Base-by-base conservation (phyloP, 495 filamentous ascomycete species). In the Lepraria neglecta region DNA sequence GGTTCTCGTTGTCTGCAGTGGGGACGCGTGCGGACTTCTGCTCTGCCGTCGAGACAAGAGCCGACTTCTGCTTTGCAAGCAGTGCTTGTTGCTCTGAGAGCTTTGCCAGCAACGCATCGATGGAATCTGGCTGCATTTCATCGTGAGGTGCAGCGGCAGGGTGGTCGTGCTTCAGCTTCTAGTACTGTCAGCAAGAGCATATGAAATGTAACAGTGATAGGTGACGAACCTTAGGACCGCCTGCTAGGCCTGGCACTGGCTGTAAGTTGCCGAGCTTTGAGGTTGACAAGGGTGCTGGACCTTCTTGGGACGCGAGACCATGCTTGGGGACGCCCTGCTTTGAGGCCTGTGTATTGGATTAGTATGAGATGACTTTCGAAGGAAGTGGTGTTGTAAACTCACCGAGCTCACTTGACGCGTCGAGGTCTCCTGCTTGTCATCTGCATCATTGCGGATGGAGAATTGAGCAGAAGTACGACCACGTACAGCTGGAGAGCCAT, bases 41-140 rank as follows among this genome's bases (percentile, higher is more conserved):
- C 60, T 81, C 79, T 57, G 76, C 74, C 7, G 35, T 38, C 35
- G 35, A 38, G 35, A 38, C 35, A 38, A 38, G 35, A 38, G 35
- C 35, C 47, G 82, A 73, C 30, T 78, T 77, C 67, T 85, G 83
- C 60, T 81, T 80, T 57, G 76, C 74, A 50, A 83, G 72, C n/a
- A 77, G 64, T 9, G 71, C 71, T 51, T 87, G 80, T 65, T 91
- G 87, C 71, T 90, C 82, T 30, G 82, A 79, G 51, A 92, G 79
- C 67, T 83, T 84, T 9, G 86, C 79, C 62, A 88, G 76, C 30
- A 88, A 75, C 52, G 82, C 76, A 60, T 89, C 83, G 74, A 87
- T 67, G 19, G 60, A 43, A 15, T 51, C 58, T 45, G 61, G 33
- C 54, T 68, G 74, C 55, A 77, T 64, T 28, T 77, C 73, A 17